phyloP scores from a whole-genome alignment of 768 basidiomycete species.

The Leccinum rimulosum region DNA sequence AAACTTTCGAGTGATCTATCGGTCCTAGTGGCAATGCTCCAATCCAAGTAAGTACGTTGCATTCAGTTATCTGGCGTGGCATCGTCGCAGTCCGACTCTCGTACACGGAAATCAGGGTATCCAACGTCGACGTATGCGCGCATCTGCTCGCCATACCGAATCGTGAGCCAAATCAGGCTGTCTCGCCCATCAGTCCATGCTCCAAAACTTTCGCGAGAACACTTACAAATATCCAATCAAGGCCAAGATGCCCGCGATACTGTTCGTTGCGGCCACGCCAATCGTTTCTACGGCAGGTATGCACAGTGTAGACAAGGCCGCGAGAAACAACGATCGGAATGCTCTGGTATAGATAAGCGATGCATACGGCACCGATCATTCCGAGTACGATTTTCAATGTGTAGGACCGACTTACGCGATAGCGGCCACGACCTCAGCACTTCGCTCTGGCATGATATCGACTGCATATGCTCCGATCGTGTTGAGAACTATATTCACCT shows the following conservation, averaged over 20 bases:
- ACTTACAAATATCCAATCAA: constrained; percentile 56
- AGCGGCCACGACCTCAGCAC: constrained; percentile 62
- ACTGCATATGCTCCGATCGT: constrained; percentile 57
- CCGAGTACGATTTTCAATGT: not conserved
- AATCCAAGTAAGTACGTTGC: not conserved
- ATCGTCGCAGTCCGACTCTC: not conserved
- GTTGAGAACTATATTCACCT: constrained; percentile 58
- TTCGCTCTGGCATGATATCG: constrained; percentile 57
- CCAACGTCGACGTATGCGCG: constrained; percentile 57
- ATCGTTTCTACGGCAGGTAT: constrained; percentile 47
- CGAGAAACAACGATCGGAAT: constrained; percentile 23
- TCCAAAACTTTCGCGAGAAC: not conserved
- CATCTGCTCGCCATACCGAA: constrained; percentile 56
- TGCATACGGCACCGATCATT: not conserved
- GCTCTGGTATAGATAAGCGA: constrained; percentile 9
- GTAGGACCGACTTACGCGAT: constrained; percentile 40
- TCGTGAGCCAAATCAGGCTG: constrained; percentile 52
- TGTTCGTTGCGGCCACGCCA: constrained; percentile 52
- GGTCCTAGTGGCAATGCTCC: not conserved
- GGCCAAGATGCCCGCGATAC: constrained; percentile 42
- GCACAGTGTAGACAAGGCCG: constrained; percentile 13
- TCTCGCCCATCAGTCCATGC: not conserved
- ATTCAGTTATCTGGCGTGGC: not conserved
- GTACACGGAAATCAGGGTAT: constrained; percentile 37
- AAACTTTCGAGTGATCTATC: not conserved